These are phyloP conservation scores for Sodiomyces alkalinus DNA, from an alignment of 2,329 filamentous ascomycete genomes.

Conservation along the genomic window DNA sequence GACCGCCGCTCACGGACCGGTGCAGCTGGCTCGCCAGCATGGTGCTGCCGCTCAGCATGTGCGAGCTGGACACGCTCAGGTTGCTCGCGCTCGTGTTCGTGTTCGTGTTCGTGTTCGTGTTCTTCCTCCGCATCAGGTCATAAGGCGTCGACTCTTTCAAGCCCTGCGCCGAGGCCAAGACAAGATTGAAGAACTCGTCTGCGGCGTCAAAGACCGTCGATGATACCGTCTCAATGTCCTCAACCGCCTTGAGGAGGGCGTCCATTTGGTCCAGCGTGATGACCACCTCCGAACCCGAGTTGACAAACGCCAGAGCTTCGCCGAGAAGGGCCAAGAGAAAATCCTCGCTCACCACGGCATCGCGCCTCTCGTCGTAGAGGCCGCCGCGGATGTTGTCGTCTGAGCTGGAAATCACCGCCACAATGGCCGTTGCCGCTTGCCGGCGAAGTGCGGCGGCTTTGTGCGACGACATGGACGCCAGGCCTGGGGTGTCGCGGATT, in stretches of 20 bases:
- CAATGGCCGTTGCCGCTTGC: constrained; percentile 56
- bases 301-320: constrained; percentile 66
- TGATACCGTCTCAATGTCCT: constrained; percentile 64
- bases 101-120: constrained; percentile 31
- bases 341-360: constrained; percentile 78
- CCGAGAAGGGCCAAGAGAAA: constrained; percentile 72
- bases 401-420: constrained; percentile 73
- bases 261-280: constrained; percentile 61
- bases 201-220: constrained; percentile 57
- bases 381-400: constrained; percentile 86
- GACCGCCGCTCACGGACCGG: constrained; percentile 41
- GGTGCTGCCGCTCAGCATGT: constrained; percentile 59
- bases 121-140: constrained; percentile 44
- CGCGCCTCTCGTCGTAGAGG: constrained; percentile 65
- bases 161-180: constrained; percentile 54
- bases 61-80: constrained; percentile 37
- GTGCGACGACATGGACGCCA: constrained; percentile 14
- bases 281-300: constrained; percentile 27
- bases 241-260: constrained; percentile 58
- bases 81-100: constrained; percentile 41
- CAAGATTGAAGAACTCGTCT: constrained; percentile 64
- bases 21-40: constrained; percentile 50
- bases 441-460: constrained; percentile 46
- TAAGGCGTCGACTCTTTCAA: constrained; percentile 46
- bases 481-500: constrained; percentile 47